A percentile compares a stretch with the other conserved stretches of the same genome.
Conservation (phyloP, 345 rosid genomes). For the Arabidopsis thaliana region DNA sequence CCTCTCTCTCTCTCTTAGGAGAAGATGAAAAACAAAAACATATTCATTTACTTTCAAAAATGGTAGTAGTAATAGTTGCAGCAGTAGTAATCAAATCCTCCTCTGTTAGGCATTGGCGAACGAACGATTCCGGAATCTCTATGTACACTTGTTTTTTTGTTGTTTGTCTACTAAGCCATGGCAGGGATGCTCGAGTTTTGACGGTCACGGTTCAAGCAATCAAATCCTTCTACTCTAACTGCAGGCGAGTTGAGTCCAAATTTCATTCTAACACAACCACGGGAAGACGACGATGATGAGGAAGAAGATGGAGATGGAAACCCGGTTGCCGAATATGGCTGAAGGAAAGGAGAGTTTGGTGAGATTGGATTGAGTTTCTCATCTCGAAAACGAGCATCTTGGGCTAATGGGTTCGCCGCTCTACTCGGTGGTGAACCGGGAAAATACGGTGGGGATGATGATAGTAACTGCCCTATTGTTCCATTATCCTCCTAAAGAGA, state of each 20-base stretch:
- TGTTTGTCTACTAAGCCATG: constrained; percentile 69
- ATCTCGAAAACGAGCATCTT: constrained; percentile 82
- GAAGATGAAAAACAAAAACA: constrained; percentile 21
- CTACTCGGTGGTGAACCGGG: constrained; percentile 91
- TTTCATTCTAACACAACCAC: constrained; percentile 74
- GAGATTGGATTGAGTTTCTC: constrained; percentile 54
- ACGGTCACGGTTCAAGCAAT: constrained; percentile 96
- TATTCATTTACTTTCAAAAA: constrained; percentile 46
- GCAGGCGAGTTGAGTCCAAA: constrained; percentile 85
- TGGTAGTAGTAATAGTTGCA: constrained; percentile 23
- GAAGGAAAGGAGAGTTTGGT: constrained; percentile 46
- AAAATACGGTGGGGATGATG: constrained; percentile 69
- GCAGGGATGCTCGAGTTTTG: constrained; percentile 97
- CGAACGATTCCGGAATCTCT: constrained; percentile 35
- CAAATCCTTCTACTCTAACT: constrained; percentile 99
- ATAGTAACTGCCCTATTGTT: constrained; percentile 50
- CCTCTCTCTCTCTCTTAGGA: constrained; percentile 31
- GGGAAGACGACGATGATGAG: constrained; percentile 58
- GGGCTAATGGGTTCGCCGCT: constrained; percentile 78
- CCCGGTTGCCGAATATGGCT: constrained; percentile 36
- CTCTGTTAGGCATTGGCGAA: constrained; percentile 36
- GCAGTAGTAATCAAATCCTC: constrained; percentile 38
- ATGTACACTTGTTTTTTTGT: constrained; percentile 64
- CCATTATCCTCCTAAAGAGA: constrained; percentile 66
- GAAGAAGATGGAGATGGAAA: constrained; percentile 44